Conservation (phyloP, 257 asterid genomes). For the Nicotiana paniculata region DNA sequence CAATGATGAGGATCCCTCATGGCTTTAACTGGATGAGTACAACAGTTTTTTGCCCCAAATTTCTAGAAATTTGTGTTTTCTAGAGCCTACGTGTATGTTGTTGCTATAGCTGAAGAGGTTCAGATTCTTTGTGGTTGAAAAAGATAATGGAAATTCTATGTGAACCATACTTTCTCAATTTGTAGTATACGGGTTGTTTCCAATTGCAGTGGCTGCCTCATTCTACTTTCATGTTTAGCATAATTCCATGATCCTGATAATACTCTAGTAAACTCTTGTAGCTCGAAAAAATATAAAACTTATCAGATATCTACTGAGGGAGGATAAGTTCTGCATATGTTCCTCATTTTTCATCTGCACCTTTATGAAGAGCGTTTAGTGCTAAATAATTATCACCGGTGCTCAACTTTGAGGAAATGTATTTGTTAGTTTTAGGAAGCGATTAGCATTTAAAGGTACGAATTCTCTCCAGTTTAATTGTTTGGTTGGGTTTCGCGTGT, state of each 20-base stretch:
- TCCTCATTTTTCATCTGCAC: neutral
- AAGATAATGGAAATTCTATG: neutral
- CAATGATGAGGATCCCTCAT: neutral
- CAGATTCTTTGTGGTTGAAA: neutral
- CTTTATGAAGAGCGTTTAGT: neutral
- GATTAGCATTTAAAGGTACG: neutral
- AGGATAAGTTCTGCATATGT: neutral
- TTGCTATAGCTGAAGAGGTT: neutral
- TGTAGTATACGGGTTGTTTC: neutral
- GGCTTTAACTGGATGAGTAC: neutral
- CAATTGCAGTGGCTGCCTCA: neutral
- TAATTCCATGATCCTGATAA: neutral
- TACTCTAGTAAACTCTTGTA: neutral
- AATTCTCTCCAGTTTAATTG: neutral
- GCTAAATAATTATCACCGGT: neutral
- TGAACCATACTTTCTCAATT: neutral
- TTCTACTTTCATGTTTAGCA: neutral
- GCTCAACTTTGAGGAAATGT: slow-evolving; percentile 2
- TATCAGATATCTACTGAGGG: neutral
- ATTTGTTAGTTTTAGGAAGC: neutral
- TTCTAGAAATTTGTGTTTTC: neutral
- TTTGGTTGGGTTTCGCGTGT: neutral
- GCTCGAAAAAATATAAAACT: neutral
- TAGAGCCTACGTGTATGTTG: neutral
- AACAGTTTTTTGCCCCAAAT: neutral